Conservation (phyloP, 768 basidiomycete genomes). For the Strobilomyces dryophilus region DNA sequence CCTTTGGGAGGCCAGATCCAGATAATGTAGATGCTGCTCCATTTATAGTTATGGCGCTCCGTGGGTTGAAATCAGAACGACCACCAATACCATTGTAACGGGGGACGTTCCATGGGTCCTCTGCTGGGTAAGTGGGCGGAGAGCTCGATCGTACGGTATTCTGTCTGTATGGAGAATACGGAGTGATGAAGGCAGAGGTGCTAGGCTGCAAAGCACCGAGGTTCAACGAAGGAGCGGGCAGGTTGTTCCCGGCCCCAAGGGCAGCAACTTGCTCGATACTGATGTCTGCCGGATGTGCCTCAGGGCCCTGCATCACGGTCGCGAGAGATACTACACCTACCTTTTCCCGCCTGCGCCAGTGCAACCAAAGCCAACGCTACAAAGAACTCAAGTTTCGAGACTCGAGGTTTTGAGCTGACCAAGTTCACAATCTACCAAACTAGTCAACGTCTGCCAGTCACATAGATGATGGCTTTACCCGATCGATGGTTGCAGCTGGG, state of each 20-base stretch:
- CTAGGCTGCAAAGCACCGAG: slow-evolving; percentile 54
- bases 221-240: slow-evolving; percentile 72
- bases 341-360: slow-evolving; percentile 78
- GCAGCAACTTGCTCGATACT: slow-evolving; percentile 80
- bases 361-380: slow-evolving; percentile 86
- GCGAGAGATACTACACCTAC: slow-evolving; percentile 33
- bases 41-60: slow-evolving; percentile 31
- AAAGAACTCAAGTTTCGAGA: slow-evolving; percentile 89
- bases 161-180: slow-evolving; percentile 41
- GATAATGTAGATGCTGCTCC: slow-evolving; percentile 55
- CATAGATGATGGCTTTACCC: slow-evolving; percentile 38
- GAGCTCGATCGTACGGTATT: slow-evolving; percentile 39
- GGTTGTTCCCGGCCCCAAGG: slow-evolving; percentile 69
- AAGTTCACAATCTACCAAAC: slow-evolving; percentile 76
- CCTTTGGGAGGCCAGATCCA: slow-evolving; percentile 66
- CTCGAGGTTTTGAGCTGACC: slow-evolving; percentile 73
- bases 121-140: slow-evolving; percentile 51
- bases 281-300: slow-evolving; percentile 45
- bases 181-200: slow-evolving; percentile 45
- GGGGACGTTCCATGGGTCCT: slow-evolving; percentile 63
- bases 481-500: slow-evolving; percentile 80
- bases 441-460: slow-evolving; percentile 1
- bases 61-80: slow-evolving; percentile 24
- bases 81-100: slow-evolving; percentile 30
- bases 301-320: not conserved